Evolutionary conservation across 192 early-diverging fungal genomes (phyloP), one percentile per base, ranked within the genome.

Genomic region (Globomyces pollinis-pini): DNA sequence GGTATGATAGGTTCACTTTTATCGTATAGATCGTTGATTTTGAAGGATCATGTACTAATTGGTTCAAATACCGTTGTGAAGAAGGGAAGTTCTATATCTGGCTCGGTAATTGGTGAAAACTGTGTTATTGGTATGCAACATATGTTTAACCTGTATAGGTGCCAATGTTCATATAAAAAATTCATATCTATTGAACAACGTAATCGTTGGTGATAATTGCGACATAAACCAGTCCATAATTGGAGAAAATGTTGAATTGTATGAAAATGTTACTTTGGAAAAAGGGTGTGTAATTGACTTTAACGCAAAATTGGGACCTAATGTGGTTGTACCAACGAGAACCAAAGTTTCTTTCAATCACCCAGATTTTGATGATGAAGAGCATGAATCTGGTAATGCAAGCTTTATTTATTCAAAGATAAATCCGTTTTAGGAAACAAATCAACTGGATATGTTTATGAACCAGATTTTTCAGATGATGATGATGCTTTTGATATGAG

Each of bases 101-200:
- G 91, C 67, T 89, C 91, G 16, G 84, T 91, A 15, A 85, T 99
- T 70, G 94, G 96, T 29, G 67, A 79, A 34, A 79, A 81, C 34
- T 95, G 93, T 70, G 56, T 57, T 16, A 89, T 98, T 67, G 68
- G 75, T 66, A 35, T 7, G 9, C 50, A 28, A 59, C 11, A 18
- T 13, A 30, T 20, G 38, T 16, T 11, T 26, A n/a, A n/a, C n/a
- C n/a, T n/a, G n/a, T n/a, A 18, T 44, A 69, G 90, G 89, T 1
- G 75, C 76, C 23, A 80, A 88, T 61, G 87, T 90, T 12, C 66
- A 71, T 31, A 85, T 98, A 39, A 74, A 90, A 28, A 86, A 84
- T 26, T 84, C 89, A 3, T 94, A 91, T 52, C 71, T 98, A 51
- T 94, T 91, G 87, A 88, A 91, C 63, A 74, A 78, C 50, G 77